Conservation (phyloP, 106 monocot species). For the Ottelia alismoides region DNA sequence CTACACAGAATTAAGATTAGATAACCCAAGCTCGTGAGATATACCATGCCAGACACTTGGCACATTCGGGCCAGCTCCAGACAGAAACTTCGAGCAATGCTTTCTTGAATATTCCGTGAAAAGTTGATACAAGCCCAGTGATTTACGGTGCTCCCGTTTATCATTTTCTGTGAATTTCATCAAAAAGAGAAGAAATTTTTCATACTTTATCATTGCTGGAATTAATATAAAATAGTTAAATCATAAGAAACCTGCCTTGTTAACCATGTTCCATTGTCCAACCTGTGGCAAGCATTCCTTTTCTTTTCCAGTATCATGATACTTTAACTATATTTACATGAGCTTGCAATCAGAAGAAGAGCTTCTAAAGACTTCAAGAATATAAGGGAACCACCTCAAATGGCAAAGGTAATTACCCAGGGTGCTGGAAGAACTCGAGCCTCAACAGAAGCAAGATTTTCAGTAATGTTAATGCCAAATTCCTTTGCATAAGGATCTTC, state of each 20-base stretch:
- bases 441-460: conserved; percentile 66
- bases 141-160: conserved; percentile 70
- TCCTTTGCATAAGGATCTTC: conserved; percentile 84
- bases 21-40: neutral
- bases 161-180: conserved; percentile 52
- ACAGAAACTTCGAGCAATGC: conserved; percentile 64
- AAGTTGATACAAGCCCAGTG: conserved; percentile 93
- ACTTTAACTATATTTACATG: conserved; percentile 45
- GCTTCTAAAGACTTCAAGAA: neutral
- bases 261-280: conserved; percentile 97
- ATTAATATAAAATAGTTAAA: neutral
- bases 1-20: too few relatives aligned
- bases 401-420: conserved; percentile 42
- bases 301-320: conserved; percentile 78
- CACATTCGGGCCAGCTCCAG: conserved; percentile 82
- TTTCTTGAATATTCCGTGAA: conserved; percentile 67
- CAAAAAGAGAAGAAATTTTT: neutral
- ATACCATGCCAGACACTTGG: conserved; percentile 87
- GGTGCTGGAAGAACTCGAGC: conserved; percentile 90
- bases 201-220: neutral
- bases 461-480: conserved; percentile 69
- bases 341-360: neutral
- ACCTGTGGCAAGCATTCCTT: conserved; percentile 86
- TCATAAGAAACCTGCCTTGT: conserved; percentile 37
- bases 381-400: neutral